Evolutionary conservation across 371 early-diverging fungal genomes (phyloP), one percentile per base, ranked within the genome.

Genomic region (Rhizomucor pusillus): DNA sequence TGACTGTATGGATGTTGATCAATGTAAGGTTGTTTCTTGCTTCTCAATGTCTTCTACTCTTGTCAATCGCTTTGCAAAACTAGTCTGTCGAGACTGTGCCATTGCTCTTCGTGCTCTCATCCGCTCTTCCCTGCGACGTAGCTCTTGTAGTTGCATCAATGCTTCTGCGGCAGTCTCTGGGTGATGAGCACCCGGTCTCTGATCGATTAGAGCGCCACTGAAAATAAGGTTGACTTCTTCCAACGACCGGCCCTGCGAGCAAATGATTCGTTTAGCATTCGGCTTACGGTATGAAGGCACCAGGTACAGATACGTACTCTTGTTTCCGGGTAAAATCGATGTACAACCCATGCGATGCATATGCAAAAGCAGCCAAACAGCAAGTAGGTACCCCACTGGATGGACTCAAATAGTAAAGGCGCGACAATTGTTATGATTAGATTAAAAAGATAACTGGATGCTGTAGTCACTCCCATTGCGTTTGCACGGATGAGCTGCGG

Each of bases 401-500:
- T 81, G 34, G 61, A 53, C 45, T 86, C 67, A 43, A 90, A 67
- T 25, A 87, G 57, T 20, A 79, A 71, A 11, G 89, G 89, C 0
- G 80, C 70, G 24, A 84, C 70, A 29, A 79, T 69, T 1, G 75
- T 80, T 34, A 90, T 61, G 50, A 80, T 50, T 47, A 80, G 77
- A 75, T 89, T 92, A 69, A 80, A 83, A 36, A 77, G 61, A 90
- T 91, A 91, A 75, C 90, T 93, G 60, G 91, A 75, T 9, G 90
- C 84, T 19, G 95, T 93, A 35, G 90, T 85, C 24, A 91, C 59
- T 43, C 87, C 89, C 60, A 89, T 84, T 43, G 87, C 93, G 73
- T 90, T 91, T 55, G 89, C 81, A 43, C 86, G 83, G 50, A 85
- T 69, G 39, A 79, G 76, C 50, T 80, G 75, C 11, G 90, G 87